Evolutionary conservation across 2,329 filamentous ascomycete genomes (phyloP).

Genomic region (Didymella keratinophila): DNA sequence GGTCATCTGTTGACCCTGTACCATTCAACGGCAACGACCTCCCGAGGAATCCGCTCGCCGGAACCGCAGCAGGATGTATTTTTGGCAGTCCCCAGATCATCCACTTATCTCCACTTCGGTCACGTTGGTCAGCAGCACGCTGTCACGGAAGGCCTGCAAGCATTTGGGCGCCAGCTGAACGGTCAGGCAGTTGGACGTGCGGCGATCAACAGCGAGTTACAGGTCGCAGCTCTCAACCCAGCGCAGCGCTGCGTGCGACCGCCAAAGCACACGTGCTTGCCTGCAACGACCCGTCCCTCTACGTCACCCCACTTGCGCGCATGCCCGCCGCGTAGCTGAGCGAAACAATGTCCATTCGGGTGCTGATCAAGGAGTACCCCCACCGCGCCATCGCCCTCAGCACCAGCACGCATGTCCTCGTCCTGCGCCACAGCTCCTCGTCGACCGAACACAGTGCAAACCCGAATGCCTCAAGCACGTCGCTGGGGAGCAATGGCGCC

Average conservation of each 20-base stretch:
- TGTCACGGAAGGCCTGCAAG: slow-evolving; percentile 25
- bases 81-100: slow-evolving; percentile 12
- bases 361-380: slow-evolving; percentile 86
- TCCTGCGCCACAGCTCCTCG: slow-evolving; percentile 79
- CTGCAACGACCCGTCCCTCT: slow-evolving; percentile 20
- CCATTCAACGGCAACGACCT: no score
- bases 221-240: slow-evolving; percentile 26
- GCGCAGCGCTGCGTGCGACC: slow-evolving; percentile 28
- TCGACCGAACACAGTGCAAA: slow-evolving; percentile 59
- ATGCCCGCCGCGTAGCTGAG: slow-evolving; percentile 20
- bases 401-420: slow-evolving; percentile 78
- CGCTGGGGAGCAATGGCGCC: slow-evolving; percentile 51
- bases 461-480: slow-evolving; percentile 64
- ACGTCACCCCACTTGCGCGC: slow-evolving; percentile 11
- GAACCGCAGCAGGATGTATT: neutral
- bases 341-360: slow-evolving; percentile 64
- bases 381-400: slow-evolving; percentile 87
- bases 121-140: slow-evolving; percentile 25
- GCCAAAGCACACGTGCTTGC: slow-evolving; percentile 37
- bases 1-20: neutral
- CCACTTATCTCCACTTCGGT: slow-evolving; percentile 19
- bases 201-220: slow-evolving; percentile 1
- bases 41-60: no score
- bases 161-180: slow-evolving; percentile 11
- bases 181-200: slow-evolving; percentile 15